Evolutionary conservation across 2,329 filamentous ascomycete genomes (phyloP).

Genomic region (Aphanocladium album): DNA sequence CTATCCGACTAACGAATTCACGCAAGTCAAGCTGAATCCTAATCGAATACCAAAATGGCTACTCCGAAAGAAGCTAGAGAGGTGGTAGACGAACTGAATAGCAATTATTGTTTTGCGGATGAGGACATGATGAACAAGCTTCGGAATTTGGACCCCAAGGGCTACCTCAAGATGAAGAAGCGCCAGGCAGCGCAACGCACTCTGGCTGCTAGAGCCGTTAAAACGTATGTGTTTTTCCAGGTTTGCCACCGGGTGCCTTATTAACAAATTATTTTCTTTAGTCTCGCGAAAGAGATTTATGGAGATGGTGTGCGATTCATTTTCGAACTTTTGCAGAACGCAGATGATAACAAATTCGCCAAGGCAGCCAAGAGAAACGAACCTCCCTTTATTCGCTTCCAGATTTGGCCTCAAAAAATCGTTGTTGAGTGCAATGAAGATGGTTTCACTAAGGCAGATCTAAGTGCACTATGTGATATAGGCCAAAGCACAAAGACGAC

Average conservation of each 20-base stretch:
- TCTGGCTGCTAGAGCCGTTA: too few species aligned
- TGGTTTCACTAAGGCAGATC: conserved; percentile 35
- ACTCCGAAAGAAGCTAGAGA: not conserved
- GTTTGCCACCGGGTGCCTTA: not conserved
- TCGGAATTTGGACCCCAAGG: not conserved
- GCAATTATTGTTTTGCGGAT: not conserved
- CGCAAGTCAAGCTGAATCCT: too few species aligned
- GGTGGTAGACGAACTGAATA: not conserved
- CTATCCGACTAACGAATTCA: too few species aligned
- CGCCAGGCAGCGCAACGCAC: too few species aligned
- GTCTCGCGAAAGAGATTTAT: conserved; percentile 13
- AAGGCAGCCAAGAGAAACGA: conserved; percentile 16
- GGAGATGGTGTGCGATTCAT: conserved; percentile 11
- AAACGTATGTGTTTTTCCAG: not conserved
- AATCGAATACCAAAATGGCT: not conserved
- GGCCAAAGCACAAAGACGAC: conserved; percentile 38
- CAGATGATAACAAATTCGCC: conserved; percentile 38
- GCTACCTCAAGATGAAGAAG: not conserved
- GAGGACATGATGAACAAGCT: not conserved
- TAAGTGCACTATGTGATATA: conserved; percentile 38
- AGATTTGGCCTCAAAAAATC: conserved; percentile 30
- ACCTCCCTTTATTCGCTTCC: conserved; percentile 26
- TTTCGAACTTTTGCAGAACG: conserved; percentile 15
- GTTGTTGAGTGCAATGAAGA: conserved; percentile 44
- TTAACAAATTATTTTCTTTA: too few species aligned